phyloP scores from a whole-genome alignment of 305 asterid genomes.

The Solanum hybrid region DNA sequence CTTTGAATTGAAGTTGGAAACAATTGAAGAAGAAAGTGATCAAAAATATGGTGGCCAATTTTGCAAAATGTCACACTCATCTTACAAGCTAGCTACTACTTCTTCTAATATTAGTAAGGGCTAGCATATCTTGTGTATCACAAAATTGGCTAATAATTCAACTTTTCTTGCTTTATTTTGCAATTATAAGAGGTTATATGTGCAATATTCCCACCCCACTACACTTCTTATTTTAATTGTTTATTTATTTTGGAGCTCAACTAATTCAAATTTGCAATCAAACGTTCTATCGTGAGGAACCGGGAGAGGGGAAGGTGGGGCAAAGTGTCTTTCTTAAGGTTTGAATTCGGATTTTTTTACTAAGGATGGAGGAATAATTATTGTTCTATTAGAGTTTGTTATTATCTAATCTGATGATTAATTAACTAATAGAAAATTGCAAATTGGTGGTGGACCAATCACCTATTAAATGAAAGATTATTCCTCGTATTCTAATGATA shows the following conservation, averaged over 20 bases:
- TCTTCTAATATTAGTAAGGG: neutral
- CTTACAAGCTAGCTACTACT: neutral
- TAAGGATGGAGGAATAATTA: neutral
- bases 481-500: too few species aligned
- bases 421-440: neutral
- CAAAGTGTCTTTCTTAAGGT: neutral
- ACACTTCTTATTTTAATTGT: neutral
- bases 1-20: constrained; percentile 4
- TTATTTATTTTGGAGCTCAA: neutral
- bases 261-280: neutral
- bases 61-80: neutral
- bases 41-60: neutral
- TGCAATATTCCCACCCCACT: neutral
- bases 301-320: neutral
- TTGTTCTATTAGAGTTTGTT: fast-evolving
- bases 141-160: neutral
- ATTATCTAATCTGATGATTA: neutral
- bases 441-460: neutral
- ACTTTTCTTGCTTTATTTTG: neutral
- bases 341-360: fast-evolving
- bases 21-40: neutral
- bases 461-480: neutral
- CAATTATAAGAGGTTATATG: neutral
- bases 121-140: neutral
- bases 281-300: fast-evolving